These are phyloP conservation scores for Calendula officinalis DNA, from an alignment of 129 eudicot species.

Conservation along the genomic window DNA sequence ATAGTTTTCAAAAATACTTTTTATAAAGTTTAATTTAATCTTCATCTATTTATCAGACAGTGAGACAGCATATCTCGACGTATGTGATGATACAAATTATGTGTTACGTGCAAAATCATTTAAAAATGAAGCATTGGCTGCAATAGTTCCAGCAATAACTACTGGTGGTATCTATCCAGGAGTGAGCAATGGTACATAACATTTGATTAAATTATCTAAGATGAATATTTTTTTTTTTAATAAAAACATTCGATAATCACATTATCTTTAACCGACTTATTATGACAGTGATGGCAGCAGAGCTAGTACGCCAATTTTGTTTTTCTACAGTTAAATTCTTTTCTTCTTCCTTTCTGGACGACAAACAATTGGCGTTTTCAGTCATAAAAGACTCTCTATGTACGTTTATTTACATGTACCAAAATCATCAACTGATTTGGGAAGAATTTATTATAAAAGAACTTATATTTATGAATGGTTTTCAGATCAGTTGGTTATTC, in stretches of 20 bases:
- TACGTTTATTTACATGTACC: conserved; percentile 29
- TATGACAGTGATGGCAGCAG: conserved; percentile 94
- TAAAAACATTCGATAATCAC: neutral
- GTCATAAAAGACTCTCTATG: conserved; percentile 73
- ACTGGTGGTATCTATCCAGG: conserved; percentile 99
- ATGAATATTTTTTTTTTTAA: neutral
- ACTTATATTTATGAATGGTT: conserved; percentile 12
- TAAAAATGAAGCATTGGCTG: conserved; percentile 60
- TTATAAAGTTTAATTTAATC: conserved; percentile 7
- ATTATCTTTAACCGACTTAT: conserved; percentile 8
- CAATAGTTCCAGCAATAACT: conserved; percentile 89
- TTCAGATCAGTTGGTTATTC: conserved; percentile 84
- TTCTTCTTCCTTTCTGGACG: too few species aligned
- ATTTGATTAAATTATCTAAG: neutral
- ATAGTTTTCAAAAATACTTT: conserved; percentile 3
- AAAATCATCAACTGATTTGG: neutral
- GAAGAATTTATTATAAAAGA: neutral
- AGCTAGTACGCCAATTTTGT: too few species aligned
- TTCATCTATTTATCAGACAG: conserved; percentile 52
- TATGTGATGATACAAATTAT: conserved; percentile 91
- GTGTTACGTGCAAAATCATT: conserved; percentile 73
- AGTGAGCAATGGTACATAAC: conserved; percentile 79
- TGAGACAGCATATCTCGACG: conserved; percentile 95
- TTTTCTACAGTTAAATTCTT: too few species aligned
- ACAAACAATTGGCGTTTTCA: conserved; percentile 72